phyloP scores from a whole-genome alignment of 2,329 filamentous ascomycete genomes.

The Aspergillus udagawae region DNA sequence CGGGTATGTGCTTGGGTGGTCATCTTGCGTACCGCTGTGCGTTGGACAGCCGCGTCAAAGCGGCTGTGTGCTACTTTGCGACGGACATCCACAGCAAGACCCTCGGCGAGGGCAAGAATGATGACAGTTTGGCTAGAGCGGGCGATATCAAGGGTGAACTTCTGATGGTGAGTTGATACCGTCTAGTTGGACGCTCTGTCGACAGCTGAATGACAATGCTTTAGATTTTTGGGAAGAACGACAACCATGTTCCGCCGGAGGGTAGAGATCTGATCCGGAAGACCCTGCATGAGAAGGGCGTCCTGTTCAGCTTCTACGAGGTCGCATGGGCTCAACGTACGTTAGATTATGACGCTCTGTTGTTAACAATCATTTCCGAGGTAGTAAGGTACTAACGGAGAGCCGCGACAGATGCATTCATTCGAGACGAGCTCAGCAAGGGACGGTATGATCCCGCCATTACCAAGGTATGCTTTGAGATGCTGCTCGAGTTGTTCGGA shows the following conservation, averaged over 20 bases:
- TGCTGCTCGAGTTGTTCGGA: constrained; percentile 80
- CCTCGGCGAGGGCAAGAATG: constrained; percentile 64
- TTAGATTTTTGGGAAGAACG: constrained; percentile 80
- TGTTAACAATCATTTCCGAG: not conserved
- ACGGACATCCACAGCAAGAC: constrained; percentile 82
- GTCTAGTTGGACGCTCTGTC: not conserved
- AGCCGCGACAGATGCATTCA: constrained; percentile 66
- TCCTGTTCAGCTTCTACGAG: constrained; percentile 79
- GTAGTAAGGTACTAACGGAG: constrained; percentile 8
- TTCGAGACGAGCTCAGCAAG: constrained; percentile 87
- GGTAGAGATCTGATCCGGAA: constrained; percentile 80
- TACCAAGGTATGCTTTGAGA: constrained; percentile 83
- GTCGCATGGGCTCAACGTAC: constrained; percentile 83
- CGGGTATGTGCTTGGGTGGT: constrained; percentile 90
- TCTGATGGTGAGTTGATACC: constrained; percentile 55
- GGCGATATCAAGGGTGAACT: constrained; percentile 71
- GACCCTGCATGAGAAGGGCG: constrained; percentile 72
- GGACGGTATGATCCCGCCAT: constrained; percentile 89
- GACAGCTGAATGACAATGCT: not conserved
- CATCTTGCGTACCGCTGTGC: constrained; percentile 73
- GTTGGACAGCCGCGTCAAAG: constrained; percentile 71
- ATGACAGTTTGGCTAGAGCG: constrained; percentile 60
- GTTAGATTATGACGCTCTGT: constrained; percentile 22
- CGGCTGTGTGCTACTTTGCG: constrained; percentile 83
- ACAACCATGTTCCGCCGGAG: constrained; percentile 80